Conservation (phyloP, 1,284 basidiomycete species). For the Microbotryum scabiosae region DNA sequence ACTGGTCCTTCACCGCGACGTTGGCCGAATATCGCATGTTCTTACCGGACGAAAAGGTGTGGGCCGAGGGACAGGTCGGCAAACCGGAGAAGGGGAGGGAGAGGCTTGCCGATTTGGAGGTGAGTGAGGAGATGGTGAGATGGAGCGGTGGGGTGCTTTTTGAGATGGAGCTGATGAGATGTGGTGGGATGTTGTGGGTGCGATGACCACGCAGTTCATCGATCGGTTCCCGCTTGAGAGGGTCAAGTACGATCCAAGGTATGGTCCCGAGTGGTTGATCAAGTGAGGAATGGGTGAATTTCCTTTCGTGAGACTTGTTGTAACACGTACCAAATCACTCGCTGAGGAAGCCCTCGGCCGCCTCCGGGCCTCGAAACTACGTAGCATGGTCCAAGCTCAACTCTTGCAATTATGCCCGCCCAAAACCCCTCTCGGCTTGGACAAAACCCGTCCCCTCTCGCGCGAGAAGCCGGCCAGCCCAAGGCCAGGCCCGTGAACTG, state of each 20-base stretch:
- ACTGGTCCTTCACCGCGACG: constrained; percentile 23
- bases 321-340: no score
- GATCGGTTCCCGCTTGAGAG: constrained; percentile 25
- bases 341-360: no score
- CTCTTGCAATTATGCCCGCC: no score
- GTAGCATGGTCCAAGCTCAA: no score
- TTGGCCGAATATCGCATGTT: constrained; percentile 23
- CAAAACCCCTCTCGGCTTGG: no score
- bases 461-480: no score
- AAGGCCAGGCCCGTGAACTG: no score
- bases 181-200: no score
- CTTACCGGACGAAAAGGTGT: constrained; percentile 25
- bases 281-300: constrained; percentile 3
- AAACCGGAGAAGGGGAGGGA: constrained; percentile 25
- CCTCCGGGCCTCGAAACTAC: no score
- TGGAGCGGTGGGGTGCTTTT: not conserved
- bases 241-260: constrained; percentile 19
- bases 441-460: no score
- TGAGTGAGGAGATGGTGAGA: constrained; percentile 3
- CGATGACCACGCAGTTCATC: constrained; percentile 12
- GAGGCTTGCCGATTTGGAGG: constrained; percentile 20
- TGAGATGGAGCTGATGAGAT: not conserved
- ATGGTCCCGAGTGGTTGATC: constrained; percentile 22
- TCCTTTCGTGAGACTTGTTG: no score
- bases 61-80: constrained; percentile 9